phyloP scores from a whole-genome alignment of 495 filamentous ascomycete species.

The Talaromyces trachyspermus region DNA sequence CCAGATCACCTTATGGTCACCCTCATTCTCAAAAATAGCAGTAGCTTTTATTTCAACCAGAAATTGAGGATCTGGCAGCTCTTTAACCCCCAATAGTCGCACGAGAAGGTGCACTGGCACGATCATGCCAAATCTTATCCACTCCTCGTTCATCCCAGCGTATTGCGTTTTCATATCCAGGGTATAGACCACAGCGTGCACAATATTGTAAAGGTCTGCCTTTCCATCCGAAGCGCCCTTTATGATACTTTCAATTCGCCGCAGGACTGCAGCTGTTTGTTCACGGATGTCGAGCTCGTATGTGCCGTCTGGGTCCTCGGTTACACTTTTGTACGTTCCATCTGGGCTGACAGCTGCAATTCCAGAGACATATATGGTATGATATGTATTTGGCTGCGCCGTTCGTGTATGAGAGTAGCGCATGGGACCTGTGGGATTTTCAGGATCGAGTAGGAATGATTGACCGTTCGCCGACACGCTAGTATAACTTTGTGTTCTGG shows the following conservation, averaged over 20 bases:
- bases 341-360: constrained; percentile 17
- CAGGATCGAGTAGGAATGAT: constrained; percentile 28
- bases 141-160: constrained; percentile 34
- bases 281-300: constrained; percentile 21
- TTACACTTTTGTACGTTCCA: constrained; percentile 20
- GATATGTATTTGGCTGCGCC: constrained; percentile 20
- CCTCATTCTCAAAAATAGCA: constrained; percentile 16
- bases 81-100: constrained; percentile 28
- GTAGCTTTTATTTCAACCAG: constrained; percentile 28
- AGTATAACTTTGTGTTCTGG: not conserved
- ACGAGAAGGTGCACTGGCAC: constrained; percentile 23
- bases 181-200: constrained; percentile 28
- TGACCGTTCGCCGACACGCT: constrained; percentile 26
- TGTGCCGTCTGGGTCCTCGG: constrained; percentile 23
- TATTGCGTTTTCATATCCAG: constrained; percentile 30
- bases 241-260: constrained; percentile 27
- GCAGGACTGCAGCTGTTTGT: constrained; percentile 27
- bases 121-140: constrained; percentile 28
- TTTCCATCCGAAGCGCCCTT: constrained; percentile 24
- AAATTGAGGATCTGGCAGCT: constrained; percentile 27
- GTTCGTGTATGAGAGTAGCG: constrained; percentile 26
- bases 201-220: constrained; percentile 23
- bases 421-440: constrained; percentile 16
- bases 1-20: too few species aligned
- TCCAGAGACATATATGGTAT: constrained; percentile 28